Percentiles rank a stretch among this genome's conserved stretches.
Conservation (phyloP, 78 protist genomes). For the Pigoraptor vietnamica region DNA sequence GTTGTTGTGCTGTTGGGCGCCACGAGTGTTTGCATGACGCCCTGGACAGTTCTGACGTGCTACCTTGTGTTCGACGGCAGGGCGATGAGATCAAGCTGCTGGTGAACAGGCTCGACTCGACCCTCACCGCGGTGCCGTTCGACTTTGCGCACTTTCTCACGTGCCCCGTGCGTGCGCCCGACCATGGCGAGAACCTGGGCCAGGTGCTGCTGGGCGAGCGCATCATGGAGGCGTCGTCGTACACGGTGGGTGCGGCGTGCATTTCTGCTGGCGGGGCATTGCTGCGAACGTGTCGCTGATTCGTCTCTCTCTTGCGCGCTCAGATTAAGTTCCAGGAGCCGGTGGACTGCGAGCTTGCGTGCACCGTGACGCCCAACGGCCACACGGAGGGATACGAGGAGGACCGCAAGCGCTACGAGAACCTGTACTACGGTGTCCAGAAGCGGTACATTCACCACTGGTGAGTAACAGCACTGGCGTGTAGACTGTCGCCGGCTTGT, state of each 20-base stretch:
- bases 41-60: too few species aligned
- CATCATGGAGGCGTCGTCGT: slow-evolving; percentile 46
- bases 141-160: slow-evolving; percentile 57
- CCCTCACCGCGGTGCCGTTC: slow-evolving; percentile 52
- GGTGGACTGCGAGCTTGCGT: not conserved
- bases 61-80: too few species aligned
- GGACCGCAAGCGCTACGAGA: not conserved
- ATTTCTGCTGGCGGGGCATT: too few species aligned
- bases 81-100: not conserved
- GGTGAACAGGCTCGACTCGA: not conserved
- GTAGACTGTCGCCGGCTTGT: too few species aligned
- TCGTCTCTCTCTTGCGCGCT: too few species aligned
- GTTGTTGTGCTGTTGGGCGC: too few species aligned
- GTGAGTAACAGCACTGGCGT: too few species aligned
- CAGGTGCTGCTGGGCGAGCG: slow-evolving; percentile 77
- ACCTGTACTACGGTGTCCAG: not conserved
- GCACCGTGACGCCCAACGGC: not conserved
- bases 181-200: slow-evolving; percentile 72
- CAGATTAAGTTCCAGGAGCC: not conserved
- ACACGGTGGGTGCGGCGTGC: too few species aligned
- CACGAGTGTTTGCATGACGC: too few species aligned
- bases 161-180: slow-evolving; percentile 35
- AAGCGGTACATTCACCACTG: not conserved
- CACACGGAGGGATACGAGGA: not conserved
- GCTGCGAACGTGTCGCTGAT: too few species aligned